Evolutionary conservation across 148 eudicot genomes (phyloP), one percentile per base, ranked within the genome.

Genomic region (Talinum fruticosum): DNA sequence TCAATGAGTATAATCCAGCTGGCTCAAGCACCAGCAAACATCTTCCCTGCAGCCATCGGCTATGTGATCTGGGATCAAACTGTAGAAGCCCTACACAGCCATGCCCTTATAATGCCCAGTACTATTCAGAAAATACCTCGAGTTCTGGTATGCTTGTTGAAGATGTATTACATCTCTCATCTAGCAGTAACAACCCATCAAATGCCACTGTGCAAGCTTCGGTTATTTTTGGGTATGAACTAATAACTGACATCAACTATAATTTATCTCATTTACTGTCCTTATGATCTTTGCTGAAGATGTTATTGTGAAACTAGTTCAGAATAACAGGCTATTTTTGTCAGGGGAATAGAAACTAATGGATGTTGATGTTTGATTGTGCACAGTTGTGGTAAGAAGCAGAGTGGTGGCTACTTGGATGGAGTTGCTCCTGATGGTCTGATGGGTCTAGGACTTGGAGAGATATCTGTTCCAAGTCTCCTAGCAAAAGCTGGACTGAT

Each of bases 371-470:
- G 33, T 74, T 77, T 74, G 59, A 72, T 72, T 71, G 64, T 72
- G 66, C 41, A 65, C 84, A 96, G 99, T 66, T 96, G 99, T 85
- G 99, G 99, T 66, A 90, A 85, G 84, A 88, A 84, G 88, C 99
- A 96, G 83, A 93, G 90, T 76, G 99, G 99, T 80, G 92, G 85
- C 54, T 96, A 93, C 90, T 77, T 93, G 80, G 88, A 83, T 71
- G 97, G 99, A 76, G 76, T 86, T 75, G 99, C 99, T 66, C 99
- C 97, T 73, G 97, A 96, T 82, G 99, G 99, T 85, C 87, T 96
- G 53, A 79, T 96, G 90, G 99, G 99, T 75, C 86, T 96, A 34
- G 99, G 99, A 75, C 88, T 88, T 51, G 94, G 93, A 18, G 88
- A 93, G 47, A 83, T 87, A 57, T 93, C 99, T 74, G 95, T 96